A percentile compares a stretch with the other conserved stretches of the same genome.
These are phyloP conservation scores for Podila horticola DNA, from an alignment of 192 early-diverging fungal species.

Conservation along the genomic window DNA sequence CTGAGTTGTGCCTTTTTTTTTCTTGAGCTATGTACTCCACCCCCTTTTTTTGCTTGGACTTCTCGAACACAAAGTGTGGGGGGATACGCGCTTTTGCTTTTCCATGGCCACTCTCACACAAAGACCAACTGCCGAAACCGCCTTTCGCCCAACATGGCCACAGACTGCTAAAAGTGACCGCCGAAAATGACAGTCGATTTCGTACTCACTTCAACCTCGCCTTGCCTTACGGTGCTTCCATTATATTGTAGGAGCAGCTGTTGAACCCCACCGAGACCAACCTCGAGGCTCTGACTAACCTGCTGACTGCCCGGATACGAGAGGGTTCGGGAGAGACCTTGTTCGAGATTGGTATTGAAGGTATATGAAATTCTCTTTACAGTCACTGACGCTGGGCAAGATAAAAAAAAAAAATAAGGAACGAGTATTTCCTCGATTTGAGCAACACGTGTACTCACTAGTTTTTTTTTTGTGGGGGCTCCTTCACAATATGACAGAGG, in stretches of 20 bases:
- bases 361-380: conserved; percentile 34
- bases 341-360: conserved; percentile 80
- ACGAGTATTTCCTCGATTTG: neutral
- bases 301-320: conserved; percentile 58
- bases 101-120: too few species aligned
- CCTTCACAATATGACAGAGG: conserved; percentile 56
- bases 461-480: neutral
- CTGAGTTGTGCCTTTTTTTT: neutral
- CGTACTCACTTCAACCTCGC: neutral
- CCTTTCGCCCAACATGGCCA: neutral
- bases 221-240: neutral
- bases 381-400: neutral
- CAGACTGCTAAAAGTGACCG: neutral
- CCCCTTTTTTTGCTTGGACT: neutral
- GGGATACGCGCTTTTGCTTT: neutral
- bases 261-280: conserved; percentile 57
- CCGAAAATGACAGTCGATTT: neutral
- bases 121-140: neutral
- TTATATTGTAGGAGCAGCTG: conserved; percentile 54
- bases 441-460: neutral
- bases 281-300: conserved; percentile 51
- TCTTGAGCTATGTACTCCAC: neutral
- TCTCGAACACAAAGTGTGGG: neutral
- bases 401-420: neutral
- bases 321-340: conserved; percentile 79